phyloP scores from a whole-genome alignment of 257 asterid species.

The Solanum lignicaule region DNA sequence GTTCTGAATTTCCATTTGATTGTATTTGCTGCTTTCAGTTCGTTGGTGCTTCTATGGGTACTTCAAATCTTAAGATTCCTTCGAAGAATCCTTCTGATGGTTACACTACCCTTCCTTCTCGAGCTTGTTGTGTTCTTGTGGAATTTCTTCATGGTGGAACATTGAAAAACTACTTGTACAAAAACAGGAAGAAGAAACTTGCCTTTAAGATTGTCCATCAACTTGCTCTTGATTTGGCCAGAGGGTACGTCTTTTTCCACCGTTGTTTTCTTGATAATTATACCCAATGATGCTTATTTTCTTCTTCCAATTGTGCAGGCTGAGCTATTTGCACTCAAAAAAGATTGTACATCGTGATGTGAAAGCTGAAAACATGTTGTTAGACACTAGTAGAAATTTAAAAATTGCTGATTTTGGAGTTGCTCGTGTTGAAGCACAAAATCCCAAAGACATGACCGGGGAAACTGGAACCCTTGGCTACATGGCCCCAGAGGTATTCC shows the following conservation, averaged over 20 bases:
- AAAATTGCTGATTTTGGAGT: conserved; percentile 97
- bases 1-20: neutral
- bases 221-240: conserved; percentile 77
- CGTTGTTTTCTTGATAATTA: neutral
- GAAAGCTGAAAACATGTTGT: conserved; percentile 89
- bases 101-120: conserved; percentile 55
- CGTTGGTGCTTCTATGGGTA: conserved; percentile 96
- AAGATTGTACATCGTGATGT: conserved; percentile 95
- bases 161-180: conserved; percentile 55
- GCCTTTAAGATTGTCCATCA: conserved; percentile 63
- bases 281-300: neutral
- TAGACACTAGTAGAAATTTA: conserved; percentile 43
- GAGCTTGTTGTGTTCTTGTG: conserved; percentile 92
- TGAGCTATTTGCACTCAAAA: conserved; percentile 82
- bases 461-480: conserved; percentile 98
- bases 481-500: conserved; percentile 93
- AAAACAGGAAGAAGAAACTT: conserved; percentile 81
- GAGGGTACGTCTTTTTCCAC: conserved; percentile 48
- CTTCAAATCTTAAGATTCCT: conserved; percentile 81
- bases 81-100: conserved; percentile 76
- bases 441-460: conserved; percentile 94
- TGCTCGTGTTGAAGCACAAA: conserved; percentile 94
- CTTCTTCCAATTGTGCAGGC: conserved; percentile 25
- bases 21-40: conserved; percentile 29
- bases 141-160: conserved; percentile 84